These are phyloP conservation scores for Tuber magnatum DNA, from an alignment of 495 filamentous ascomycete species.

Conservation along the genomic window DNA sequence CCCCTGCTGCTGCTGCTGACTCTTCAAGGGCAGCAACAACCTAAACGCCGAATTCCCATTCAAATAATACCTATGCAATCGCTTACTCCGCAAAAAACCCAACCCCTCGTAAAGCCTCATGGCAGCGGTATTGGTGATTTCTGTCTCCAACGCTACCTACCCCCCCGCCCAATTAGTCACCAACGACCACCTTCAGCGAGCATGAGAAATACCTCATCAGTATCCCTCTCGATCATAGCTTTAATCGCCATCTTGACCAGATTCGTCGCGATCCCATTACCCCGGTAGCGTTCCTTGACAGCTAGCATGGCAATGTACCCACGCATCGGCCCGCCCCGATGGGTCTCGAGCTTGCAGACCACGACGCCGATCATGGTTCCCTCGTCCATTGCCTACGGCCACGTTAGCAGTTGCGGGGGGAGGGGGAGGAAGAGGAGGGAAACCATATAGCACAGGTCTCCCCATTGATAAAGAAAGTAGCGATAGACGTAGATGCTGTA, in stretches of 20 bases:
- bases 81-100: conserved; percentile 88
- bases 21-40: conserved; percentile 74
- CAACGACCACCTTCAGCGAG: neutral
- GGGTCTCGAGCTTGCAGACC: conserved; percentile 90
- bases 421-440: conserved; percentile 4
- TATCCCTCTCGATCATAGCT: conserved; percentile 73
- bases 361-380: conserved; percentile 71
- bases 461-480: conserved; percentile 98
- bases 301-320: conserved; percentile 99
- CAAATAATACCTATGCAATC: conserved; percentile 89
- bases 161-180: neutral
- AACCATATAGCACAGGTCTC: conserved; percentile 88
- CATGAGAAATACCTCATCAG: conserved; percentile 64
- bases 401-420: neutral
- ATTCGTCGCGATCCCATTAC: conserved; percentile 76
- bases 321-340: conserved; percentile 65
- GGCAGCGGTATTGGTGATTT: conserved; percentile 85
- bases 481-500: conserved; percentile 99
- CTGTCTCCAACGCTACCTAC: conserved; percentile 87
- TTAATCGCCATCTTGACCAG: conserved; percentile 87
- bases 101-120: conserved; percentile 91
- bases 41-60: conserved; percentile 94
- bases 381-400: conserved; percentile 37
- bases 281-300: conserved; percentile 67
- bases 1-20: conserved; percentile 44